Percentiles rank a stretch among this genome's conserved stretches.
Evolutionary conservation across 768 basidiomycete species (phyloP).

Genomic region (Collybiopsis luxurians): DNA sequence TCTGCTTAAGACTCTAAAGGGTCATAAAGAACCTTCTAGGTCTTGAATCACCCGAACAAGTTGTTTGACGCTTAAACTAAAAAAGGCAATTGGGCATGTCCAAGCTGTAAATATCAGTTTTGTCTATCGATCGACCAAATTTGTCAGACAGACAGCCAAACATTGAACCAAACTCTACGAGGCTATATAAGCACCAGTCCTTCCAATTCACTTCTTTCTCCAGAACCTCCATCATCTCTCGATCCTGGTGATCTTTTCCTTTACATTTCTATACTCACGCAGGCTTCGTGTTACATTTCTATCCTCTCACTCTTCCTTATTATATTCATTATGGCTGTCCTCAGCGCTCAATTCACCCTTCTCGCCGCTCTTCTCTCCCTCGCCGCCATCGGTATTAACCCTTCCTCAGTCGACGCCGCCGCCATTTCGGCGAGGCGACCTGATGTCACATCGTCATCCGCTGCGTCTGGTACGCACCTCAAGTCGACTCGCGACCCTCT

Average conservation of each 20-base stretch:
- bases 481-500: background rate
- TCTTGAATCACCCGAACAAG: background rate
- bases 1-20: background rate
- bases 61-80: no score
- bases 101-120: background rate
- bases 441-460: background rate
- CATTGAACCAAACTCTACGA: background rate
- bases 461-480: conserved; percentile 1
- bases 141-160: background rate
- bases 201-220: background rate
- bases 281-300: conserved; percentile 12
- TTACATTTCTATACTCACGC: conserved; percentile 10
- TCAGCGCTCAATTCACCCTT: conserved; percentile 44
- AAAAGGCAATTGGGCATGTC: background rate
- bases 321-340: conserved; percentile 43
- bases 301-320: conserved; percentile 13
- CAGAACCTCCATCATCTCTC: conserved; percentile 7
- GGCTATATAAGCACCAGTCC: background rate
- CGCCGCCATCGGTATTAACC: conserved; percentile 36
- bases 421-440: conserved; percentile 27
- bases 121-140: no score
- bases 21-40: background rate
- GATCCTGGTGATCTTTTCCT: conserved; percentile 12
- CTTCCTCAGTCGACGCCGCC: conserved; percentile 36
- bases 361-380: conserved; percentile 45